Evolutionary conservation across 225 moss, liverwort and hornwort species (phyloP).

Genomic region (Straminergon stramineum): DNA sequence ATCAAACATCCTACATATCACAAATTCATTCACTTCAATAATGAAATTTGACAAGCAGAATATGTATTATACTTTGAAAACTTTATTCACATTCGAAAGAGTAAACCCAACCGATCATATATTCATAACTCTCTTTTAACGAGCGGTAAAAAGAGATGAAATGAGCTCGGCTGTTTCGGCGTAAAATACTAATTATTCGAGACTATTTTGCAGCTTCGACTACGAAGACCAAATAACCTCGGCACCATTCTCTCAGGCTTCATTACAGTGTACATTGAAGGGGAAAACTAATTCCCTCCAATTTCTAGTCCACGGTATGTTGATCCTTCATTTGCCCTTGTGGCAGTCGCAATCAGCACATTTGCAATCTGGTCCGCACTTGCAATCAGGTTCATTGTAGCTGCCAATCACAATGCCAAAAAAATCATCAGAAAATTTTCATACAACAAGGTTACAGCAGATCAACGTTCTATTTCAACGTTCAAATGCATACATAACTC

Average conservation of each 20-base stretch:
- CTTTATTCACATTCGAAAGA: background rate
- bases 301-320: background rate
- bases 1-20: background rate
- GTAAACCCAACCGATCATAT: background rate
- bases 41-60: background rate
- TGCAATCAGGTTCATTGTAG: conserved; percentile 39
- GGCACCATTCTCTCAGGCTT: background rate
- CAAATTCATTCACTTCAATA: background rate
- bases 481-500: too few species aligned
- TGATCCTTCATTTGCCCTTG: background rate
- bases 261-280: too few species aligned
- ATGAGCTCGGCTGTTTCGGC: background rate
- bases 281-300: background rate
- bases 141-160: background rate
- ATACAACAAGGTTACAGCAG: background rate
- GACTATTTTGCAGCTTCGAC: background rate
- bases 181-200: background rate
- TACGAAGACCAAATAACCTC: background rate
- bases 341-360: conserved; percentile 35
- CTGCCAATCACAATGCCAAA: background rate
- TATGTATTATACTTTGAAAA: background rate
- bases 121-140: background rate
- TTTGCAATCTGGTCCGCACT: conserved; percentile 39
- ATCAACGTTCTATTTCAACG: background rate
- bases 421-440: too few species aligned